Evolutionary conservation across 495 filamentous ascomycete genomes (phyloP).

Genomic region (Terfezia boudieri): DNA sequence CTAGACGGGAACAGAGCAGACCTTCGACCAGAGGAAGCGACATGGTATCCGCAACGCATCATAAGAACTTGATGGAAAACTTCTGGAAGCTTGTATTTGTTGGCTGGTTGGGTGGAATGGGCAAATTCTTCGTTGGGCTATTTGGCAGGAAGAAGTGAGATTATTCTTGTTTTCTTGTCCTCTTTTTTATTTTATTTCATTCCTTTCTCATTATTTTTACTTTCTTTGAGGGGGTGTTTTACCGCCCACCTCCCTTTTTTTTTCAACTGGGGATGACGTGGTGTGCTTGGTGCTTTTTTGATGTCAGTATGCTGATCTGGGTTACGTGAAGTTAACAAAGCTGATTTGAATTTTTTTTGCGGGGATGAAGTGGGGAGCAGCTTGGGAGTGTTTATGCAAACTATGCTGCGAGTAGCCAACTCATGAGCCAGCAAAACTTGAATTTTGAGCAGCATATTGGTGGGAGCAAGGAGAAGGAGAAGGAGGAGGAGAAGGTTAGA

Average conservation of each 20-base stretch:
- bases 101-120: conserved; percentile 16
- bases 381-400: background rate
- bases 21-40: conserved; percentile 17
- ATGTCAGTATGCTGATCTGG: background rate
- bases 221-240: background rate
- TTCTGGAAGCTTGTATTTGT: conserved; percentile 19
- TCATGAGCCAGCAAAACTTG: background rate
- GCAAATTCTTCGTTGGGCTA: conserved; percentile 12
- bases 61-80: conserved; percentile 14
- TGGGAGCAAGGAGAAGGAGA: background rate
- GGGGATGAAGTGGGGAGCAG: background rate
- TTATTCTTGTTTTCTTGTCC: background rate
- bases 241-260: background rate
- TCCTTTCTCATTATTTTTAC: background rate
- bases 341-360: background rate
- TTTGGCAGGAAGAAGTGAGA: conserved; percentile 8
- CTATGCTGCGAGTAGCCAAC: background rate
- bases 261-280: background rate
- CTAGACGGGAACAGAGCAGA: background rate
- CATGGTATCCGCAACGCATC: conserved; percentile 11
- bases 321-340: background rate
- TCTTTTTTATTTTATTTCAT: background rate
- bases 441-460: background rate
- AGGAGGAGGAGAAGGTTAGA: background rate
- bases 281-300: background rate